phyloP scores from a whole-genome alignment of 108 stramenopile genomes.

The Stephanodiscus minutulus region DNA sequence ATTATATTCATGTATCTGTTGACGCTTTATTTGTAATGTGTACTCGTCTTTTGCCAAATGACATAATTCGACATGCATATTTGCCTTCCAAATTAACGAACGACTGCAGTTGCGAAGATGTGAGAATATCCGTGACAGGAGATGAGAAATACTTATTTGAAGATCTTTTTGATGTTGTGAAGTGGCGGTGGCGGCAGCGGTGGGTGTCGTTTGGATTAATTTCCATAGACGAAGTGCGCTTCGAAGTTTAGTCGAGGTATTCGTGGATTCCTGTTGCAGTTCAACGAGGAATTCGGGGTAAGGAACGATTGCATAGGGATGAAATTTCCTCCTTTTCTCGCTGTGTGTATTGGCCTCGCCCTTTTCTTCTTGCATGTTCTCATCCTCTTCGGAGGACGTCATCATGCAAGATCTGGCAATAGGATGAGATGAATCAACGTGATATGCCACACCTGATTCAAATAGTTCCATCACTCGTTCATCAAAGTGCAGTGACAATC shows the following conservation, averaged over 20 bases:
- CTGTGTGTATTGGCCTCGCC: not conserved
- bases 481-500: constrained; percentile 42
- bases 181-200: constrained; percentile 23
- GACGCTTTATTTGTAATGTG: constrained; percentile 3
- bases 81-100: constrained; percentile 50
- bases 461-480: constrained; percentile 46
- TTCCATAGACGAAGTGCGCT: constrained; percentile 53
- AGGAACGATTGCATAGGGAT: constrained; percentile 37
- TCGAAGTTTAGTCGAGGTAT: not conserved
- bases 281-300: constrained; percentile 53
- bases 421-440: constrained; percentile 37
- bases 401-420: constrained; percentile 4
- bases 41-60: constrained; percentile 36
- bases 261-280: constrained; percentile 14
- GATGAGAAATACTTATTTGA: not conserved
- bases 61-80: constrained; percentile 49
- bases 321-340: constrained; percentile 5
- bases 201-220: constrained; percentile 39
- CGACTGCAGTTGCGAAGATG: constrained; percentile 43
- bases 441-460: constrained; percentile 50
- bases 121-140: constrained; percentile 19
- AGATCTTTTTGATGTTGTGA: not conserved
- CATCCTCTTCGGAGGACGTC: not conserved
- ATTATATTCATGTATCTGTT: constrained; percentile 20
- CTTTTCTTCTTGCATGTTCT: not conserved